Evolutionary conservation across 345 rosid genomes (phyloP).

Genomic region (Reutealis trisperma): DNA sequence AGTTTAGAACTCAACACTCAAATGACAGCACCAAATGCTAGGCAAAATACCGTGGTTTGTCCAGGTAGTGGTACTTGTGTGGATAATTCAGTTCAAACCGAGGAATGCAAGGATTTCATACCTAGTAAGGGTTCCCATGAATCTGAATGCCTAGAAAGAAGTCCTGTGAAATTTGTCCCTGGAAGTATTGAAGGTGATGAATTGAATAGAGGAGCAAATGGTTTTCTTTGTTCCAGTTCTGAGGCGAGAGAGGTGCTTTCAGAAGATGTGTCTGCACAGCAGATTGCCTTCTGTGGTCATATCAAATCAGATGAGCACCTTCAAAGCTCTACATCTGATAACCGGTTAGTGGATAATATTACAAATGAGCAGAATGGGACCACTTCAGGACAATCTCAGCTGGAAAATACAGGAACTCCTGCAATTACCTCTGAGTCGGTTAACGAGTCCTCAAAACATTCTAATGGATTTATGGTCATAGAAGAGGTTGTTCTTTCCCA

Average conservation of each 20-base stretch:
- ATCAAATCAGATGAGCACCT: constrained; percentile 23
- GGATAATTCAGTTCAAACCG: constrained; percentile 31
- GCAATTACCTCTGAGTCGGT: constrained; percentile 20
- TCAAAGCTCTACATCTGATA: constrained; percentile 36
- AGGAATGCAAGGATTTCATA: constrained; percentile 34
- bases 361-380: constrained; percentile 39
- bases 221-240: constrained; percentile 23
- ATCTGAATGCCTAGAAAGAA: constrained; percentile 37
- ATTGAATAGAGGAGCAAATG: constrained; percentile 26
- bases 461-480: constrained; percentile 27
- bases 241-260: constrained; percentile 17
- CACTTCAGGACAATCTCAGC: constrained; percentile 29
- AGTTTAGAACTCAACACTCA: constrained; percentile 65
- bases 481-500: constrained; percentile 22
- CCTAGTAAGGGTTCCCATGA: constrained; percentile 24
- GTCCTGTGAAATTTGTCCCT: constrained; percentile 21
- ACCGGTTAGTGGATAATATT: constrained; percentile 16
- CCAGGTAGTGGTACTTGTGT: constrained; percentile 13
- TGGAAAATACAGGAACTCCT: constrained; percentile 19
- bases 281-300: constrained; percentile 21
- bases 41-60: constrained; percentile 35
- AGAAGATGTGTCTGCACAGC: constrained; percentile 29
- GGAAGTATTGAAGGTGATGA: constrained; percentile 35
- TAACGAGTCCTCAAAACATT: constrained; percentile 23
- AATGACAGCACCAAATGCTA: constrained; percentile 37